Percentiles rank a stretch among this genome's conserved stretches.
Evolutionary conservation across 306 rosid genomes (phyloP).

Genomic region (Bauhinia variegata): DNA sequence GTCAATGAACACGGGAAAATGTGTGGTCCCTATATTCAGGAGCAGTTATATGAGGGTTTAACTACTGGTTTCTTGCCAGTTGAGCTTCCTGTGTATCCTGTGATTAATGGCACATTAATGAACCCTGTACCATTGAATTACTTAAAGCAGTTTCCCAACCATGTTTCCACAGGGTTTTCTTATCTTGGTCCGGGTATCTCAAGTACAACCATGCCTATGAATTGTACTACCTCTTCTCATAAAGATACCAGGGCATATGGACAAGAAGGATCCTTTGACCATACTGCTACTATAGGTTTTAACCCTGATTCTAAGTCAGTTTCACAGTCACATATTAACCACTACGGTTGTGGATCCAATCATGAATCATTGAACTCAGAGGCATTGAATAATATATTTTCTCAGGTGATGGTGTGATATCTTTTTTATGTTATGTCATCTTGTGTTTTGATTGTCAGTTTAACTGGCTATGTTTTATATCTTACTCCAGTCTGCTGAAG

Average conservation of each 20-base stretch:
- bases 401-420: conserved; percentile 45
- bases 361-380: conserved; percentile 33
- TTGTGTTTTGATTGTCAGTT: background rate
- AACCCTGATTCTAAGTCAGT: conserved; percentile 45
- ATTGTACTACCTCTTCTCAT: conserved; percentile 41
- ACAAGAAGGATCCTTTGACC: conserved; percentile 44
- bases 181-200: conserved; percentile 54
- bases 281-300: conserved; percentile 37
- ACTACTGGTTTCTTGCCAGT: conserved; percentile 88
- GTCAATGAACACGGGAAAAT: conserved; percentile 83
- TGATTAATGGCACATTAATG: conserved; percentile 63
- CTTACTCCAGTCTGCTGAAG: conserved; percentile 57
- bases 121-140: conserved; percentile 87
- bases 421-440: conserved; percentile 20
- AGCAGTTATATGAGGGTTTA: conserved; percentile 83
- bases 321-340: conserved; percentile 33
- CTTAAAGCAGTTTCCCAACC: conserved; percentile 90
- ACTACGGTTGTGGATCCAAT: conserved; percentile 36
- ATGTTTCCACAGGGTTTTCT: conserved; percentile 82
- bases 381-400: conserved; percentile 34
- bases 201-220: conserved; percentile 38
- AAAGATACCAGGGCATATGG: conserved; percentile 40
- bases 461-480: conserved; percentile 22
- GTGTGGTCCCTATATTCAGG: conserved; percentile 95
- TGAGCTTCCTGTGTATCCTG: conserved; percentile 89